Evolutionary conservation across 257 asterid species (phyloP).

Genomic region (Ligustrum vulgare): DNA sequence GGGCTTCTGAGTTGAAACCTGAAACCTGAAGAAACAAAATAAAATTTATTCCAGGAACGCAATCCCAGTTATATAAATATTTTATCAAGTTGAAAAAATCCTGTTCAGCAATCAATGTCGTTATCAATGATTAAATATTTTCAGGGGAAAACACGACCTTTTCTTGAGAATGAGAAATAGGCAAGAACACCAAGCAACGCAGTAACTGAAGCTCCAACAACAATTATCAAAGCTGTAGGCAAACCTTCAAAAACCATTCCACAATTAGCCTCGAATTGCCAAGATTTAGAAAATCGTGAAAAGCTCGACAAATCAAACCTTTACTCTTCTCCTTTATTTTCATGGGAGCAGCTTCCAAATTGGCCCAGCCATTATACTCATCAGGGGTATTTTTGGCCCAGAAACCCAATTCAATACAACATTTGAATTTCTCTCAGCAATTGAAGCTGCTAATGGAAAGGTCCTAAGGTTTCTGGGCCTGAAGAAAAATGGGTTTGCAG

Average conservation of each 20-base stretch:
- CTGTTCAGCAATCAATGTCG: background rate
- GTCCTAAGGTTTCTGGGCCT: slow-evolving; percentile 39
- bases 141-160: slow-evolving; percentile 35
- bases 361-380: slow-evolving; percentile 85
- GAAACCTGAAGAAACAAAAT: slow-evolving; percentile 43
- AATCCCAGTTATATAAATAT: slow-evolving; percentile 4
- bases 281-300: background rate
- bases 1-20: slow-evolving; percentile 38
- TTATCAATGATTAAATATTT: background rate
- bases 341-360: slow-evolving; percentile 41
- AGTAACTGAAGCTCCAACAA: slow-evolving; percentile 60
- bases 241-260: slow-evolving; percentile 42
- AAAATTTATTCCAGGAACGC: background rate
- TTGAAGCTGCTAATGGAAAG: slow-evolving; percentile 45
- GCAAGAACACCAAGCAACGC: slow-evolving; percentile 62
- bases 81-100: slow-evolving; percentile 11
- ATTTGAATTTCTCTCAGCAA: slow-evolving; percentile 42
- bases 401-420: slow-evolving; percentile 51
- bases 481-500: slow-evolving; percentile 35
- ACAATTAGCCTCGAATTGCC: slow-evolving; percentile 11
- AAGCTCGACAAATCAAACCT: slow-evolving; percentile 17
- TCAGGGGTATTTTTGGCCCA: slow-evolving; percentile 37
- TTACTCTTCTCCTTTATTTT: slow-evolving; percentile 36
- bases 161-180: slow-evolving; percentile 46
- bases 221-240: slow-evolving; percentile 48